Evolutionary conservation across 1,139 yeast genomes (phyloP).

Genomic region (Lodderomyces jiufengensis): DNA sequence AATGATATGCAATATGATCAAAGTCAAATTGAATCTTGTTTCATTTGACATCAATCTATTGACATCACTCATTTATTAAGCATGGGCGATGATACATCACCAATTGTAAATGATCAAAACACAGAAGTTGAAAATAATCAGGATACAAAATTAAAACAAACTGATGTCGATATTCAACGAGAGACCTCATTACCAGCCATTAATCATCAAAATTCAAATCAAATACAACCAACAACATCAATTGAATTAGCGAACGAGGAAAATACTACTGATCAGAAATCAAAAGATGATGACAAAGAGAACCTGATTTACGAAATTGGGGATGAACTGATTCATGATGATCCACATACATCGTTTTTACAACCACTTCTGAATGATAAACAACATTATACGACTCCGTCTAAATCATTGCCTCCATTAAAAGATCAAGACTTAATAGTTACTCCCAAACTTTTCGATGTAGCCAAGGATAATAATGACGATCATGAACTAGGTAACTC

Average conservation of each 20-base stretch:
- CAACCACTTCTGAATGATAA: slow-evolving; percentile 11
- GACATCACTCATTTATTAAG: neutral
- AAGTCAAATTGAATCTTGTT: neutral
- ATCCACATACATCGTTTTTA: slow-evolving; percentile 15
- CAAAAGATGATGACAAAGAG: slow-evolving; percentile 4
- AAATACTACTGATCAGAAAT: neutral
- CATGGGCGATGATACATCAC: slow-evolving; percentile 11
- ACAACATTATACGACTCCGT: slow-evolving; percentile 39
- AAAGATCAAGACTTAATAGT: slow-evolving; percentile 42
- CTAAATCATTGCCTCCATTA: slow-evolving; percentile 41
- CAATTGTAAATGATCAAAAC: slow-evolving; percentile 2
- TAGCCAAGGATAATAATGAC: slow-evolving; percentile 31
- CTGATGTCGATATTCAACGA: neutral
- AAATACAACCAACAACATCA: neutral
- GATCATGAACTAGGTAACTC: slow-evolving; percentile 4
- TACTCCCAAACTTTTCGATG: slow-evolving; percentile 42
- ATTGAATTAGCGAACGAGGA: neutral
- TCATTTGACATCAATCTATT: neutral
- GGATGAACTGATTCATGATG: slow-evolving; percentile 13
- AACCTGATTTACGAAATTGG: slow-evolving; percentile 4
- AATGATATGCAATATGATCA: too few species aligned
- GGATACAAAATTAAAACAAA: neutral
- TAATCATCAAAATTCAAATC: neutral
- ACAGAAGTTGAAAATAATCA: neutral
- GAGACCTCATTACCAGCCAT: neutral